phyloP scores from a whole-genome alignment of 2,329 filamentous ascomycete genomes.

The Calonectria pseudoreteaudii region DNA sequence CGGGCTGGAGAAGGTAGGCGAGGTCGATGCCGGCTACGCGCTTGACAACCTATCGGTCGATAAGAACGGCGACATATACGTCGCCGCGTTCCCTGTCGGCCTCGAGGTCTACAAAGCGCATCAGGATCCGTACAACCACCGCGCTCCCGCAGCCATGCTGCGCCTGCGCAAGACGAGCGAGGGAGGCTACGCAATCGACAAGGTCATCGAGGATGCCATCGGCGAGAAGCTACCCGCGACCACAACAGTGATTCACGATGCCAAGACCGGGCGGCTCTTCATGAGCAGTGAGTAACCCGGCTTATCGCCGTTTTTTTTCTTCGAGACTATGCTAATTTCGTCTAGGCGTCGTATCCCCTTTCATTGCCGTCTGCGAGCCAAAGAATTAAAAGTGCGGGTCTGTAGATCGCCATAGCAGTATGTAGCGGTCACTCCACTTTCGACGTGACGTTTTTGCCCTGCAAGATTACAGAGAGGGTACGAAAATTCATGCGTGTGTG shows the following conservation, averaged over 20 bases:
- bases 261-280: slow-evolving; percentile 37
- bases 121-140: slow-evolving; percentile 28
- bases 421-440: neutral
- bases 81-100: slow-evolving; percentile 29
- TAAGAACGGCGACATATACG: slow-evolving; percentile 34
- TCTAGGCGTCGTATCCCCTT: slow-evolving; percentile 39
- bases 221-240: slow-evolving; percentile 33
- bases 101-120: slow-evolving; percentile 26
- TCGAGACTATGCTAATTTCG: neutral
- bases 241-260: slow-evolving; percentile 41
- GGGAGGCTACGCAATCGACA: slow-evolving; percentile 31
- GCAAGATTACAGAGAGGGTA: neutral
- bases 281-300: slow-evolving; percentile 35
- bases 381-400: slow-evolving; percentile 3
- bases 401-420: neutral
- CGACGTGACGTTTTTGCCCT: neutral
- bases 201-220: slow-evolving; percentile 35
- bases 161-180: slow-evolving; percentile 16
- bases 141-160: slow-evolving; percentile 22
- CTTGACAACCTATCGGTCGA: slow-evolving; percentile 40
- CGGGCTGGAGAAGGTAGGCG: slow-evolving; percentile 23
- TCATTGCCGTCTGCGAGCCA: slow-evolving; percentile 38
- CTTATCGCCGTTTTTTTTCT: fast-evolving
- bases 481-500: neutral
- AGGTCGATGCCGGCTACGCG: slow-evolving; percentile 20